Evolutionary conservation across 139 green algal species (phyloP).

Genomic region (Volvox reticuliferus): DNA sequence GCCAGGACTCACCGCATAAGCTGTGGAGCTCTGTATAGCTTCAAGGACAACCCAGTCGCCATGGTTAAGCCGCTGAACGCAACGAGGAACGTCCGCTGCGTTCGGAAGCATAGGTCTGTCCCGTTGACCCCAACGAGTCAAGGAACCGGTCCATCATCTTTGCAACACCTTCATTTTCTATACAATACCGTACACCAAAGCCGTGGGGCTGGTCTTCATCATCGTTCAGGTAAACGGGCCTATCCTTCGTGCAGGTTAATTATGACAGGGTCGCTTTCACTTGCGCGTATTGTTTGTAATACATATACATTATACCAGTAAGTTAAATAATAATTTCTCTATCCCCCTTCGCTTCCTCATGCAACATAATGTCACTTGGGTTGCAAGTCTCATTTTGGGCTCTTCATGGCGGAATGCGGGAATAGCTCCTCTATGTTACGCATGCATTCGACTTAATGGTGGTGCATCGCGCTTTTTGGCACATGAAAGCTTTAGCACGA

Average conservation of each 20-base stretch:
- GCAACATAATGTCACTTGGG: not conserved
- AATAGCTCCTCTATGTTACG: not conserved
- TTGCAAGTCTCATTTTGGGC: not conserved
- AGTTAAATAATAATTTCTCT: not conserved
- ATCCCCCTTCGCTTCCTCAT: not conserved
- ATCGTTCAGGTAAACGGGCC: too few species aligned
- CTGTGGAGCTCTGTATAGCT: not conserved
- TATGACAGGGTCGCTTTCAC: too few species aligned
- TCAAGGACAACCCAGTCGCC: conserved; percentile 30
- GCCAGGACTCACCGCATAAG: conserved; percentile 6
- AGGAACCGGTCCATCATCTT: too few species aligned
- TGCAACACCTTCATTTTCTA: too few species aligned
- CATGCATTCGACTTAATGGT: too few species aligned
- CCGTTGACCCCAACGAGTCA: conserved; percentile 6
- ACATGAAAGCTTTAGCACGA: not conserved
- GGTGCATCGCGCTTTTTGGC: not conserved
- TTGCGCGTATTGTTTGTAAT: not conserved
- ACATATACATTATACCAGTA: not conserved
- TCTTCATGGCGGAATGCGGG: not conserved
- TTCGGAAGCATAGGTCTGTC: not conserved
- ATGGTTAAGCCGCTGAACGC: conserved; percentile 7
- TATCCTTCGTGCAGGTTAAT: too few species aligned
- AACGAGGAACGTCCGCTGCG: not conserved
- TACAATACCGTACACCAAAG: too few species aligned
- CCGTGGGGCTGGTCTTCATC: too few species aligned